These are phyloP conservation scores for Eimeria necatrix DNA, from an alignment of 169 alveolate species.

Conservation along the genomic window DNA sequence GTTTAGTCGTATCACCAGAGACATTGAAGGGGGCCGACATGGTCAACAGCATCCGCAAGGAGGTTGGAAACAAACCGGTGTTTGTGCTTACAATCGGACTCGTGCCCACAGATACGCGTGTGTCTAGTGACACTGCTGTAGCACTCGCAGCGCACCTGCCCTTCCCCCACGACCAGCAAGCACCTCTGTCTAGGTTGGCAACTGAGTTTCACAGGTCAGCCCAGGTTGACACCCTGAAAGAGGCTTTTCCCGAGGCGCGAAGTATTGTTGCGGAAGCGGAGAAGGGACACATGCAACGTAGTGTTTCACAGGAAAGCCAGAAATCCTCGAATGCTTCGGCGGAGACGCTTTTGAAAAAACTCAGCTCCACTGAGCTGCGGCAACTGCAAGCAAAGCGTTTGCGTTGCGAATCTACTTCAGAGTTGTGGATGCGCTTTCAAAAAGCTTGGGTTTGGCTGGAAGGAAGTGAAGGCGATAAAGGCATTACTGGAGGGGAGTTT, in stretches of 20 bases:
- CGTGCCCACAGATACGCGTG: constrained; percentile 39
- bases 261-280: not conserved
- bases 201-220: not conserved
- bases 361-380: constrained; percentile 66
- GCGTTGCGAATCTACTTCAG: constrained; percentile 34
- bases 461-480: constrained; percentile 27
- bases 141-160: constrained; percentile 37
- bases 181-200: not conserved
- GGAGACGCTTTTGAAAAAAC: not conserved
- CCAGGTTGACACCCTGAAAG: not conserved
- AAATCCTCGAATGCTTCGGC: not conserved
- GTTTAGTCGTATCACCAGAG: constrained; percentile 76
- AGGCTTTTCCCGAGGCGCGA: not conserved
- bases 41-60: constrained; percentile 57
- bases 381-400: constrained; percentile 13
- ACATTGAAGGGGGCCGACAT: constrained; percentile 67
- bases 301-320: not conserved
- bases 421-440: constrained; percentile 47
- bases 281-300: not conserved
- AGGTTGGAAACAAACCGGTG: constrained; percentile 57
- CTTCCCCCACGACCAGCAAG: not conserved
- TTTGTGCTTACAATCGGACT: constrained; percentile 37
- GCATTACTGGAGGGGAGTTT: not conserved
- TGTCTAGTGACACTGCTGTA: not conserved
- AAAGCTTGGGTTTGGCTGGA: constrained; percentile 59